These are phyloP conservation scores for Artemisia annua DNA, from an alignment of 129 eudicot genomes.

Conservation along the genomic window DNA sequence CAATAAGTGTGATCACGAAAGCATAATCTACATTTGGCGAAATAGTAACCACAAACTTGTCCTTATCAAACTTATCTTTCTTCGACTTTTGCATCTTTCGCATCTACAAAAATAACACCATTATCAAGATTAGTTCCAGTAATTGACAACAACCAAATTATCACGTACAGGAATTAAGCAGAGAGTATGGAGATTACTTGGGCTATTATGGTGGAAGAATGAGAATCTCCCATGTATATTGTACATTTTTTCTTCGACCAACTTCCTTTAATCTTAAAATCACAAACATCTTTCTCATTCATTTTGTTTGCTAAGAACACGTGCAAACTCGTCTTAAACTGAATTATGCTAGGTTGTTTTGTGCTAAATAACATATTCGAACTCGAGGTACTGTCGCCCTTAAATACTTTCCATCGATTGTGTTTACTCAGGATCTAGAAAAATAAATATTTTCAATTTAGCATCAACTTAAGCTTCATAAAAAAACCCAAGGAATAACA, in stretches of 20 bases:
- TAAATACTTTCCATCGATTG: conserved; percentile 2
- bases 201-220: neutral
- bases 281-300: neutral
- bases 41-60: neutral
- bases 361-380: neutral
- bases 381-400: neutral
- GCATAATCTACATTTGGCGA: neutral
- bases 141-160: no score
- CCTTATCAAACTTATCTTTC: neutral
- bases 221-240: neutral
- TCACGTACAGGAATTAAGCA: no score
- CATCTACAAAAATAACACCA: neutral
- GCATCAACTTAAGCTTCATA: no score
- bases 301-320: neutral
- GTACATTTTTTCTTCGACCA: neutral
- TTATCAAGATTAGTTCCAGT: no score
- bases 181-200: neutral
- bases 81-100: neutral
- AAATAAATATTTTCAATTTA: neutral
- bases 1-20: neutral
- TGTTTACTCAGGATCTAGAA: neutral
- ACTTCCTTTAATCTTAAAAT: neutral
- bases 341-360: neutral
- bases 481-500: no score
- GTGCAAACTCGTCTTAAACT: neutral